A percentile compares a stretch with the other conserved stretches of the same genome.
These are phyloP conservation scores for Macrolepiota dolichaula DNA, from an alignment of 768 basidiomycete genomes.

Conservation along the genomic window DNA sequence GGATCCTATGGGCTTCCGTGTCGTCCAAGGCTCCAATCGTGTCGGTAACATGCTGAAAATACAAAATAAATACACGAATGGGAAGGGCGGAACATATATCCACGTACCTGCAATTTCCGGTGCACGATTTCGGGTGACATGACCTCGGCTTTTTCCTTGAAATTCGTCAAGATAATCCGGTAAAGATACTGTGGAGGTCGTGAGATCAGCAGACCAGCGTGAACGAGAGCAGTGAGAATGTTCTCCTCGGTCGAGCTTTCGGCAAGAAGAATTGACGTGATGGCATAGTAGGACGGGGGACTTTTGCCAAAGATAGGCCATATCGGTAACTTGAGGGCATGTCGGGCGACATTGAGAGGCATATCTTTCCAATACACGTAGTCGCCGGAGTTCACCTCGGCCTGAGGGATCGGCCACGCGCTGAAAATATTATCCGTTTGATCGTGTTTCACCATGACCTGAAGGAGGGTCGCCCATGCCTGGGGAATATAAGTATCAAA, in stretches of 20 bases:
- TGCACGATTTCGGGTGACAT: constrained; percentile 1
- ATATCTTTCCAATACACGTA: constrained; percentile 36
- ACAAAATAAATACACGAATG: not conserved
- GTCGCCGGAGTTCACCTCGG: constrained; percentile 31
- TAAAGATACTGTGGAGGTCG: constrained; percentile 35
- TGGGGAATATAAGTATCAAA: constrained; percentile 43
- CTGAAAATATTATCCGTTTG: constrained; percentile 27
- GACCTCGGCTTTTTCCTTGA: not conserved
- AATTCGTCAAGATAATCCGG: constrained; percentile 19
- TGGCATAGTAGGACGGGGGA: not conserved
- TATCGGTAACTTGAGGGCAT: constrained; percentile 23
- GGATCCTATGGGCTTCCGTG: constrained; percentile 15
- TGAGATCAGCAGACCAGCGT: constrained; percentile 30
- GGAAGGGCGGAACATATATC: not conserved
- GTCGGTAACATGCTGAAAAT: not conserved
- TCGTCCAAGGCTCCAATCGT: not conserved
- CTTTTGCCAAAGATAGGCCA: constrained; percentile 31
- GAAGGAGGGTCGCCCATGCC: constrained; percentile 37
- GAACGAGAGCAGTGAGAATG: constrained; percentile 26
- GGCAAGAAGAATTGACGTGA: constrained; percentile 24
- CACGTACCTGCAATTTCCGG: not conserved
- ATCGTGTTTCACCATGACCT: constrained; percentile 22
- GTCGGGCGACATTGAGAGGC: constrained; percentile 24
- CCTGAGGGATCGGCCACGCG: constrained; percentile 37
- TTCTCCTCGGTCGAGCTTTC: not conserved